Conservation (phyloP, 192 early-diverging fungal species). For the Umbelopsis sp. region DNA sequence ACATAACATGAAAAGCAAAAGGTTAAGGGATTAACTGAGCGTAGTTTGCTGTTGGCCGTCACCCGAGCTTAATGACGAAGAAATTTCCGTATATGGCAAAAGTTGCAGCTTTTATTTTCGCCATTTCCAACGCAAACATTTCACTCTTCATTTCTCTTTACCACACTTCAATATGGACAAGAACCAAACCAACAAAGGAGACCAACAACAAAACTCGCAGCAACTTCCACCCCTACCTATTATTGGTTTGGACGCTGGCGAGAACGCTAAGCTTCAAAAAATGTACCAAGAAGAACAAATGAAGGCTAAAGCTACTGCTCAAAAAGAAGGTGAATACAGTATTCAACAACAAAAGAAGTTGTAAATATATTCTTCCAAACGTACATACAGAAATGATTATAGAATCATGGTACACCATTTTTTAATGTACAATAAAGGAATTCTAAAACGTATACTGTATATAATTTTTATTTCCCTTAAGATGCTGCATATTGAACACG, state of each 20-base stretch:
- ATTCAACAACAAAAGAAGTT: conserved; percentile 14
- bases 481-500: no score
- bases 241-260: conserved; percentile 9
- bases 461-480: not conserved
- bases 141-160: conserved; percentile 15
- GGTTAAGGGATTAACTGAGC: no score
- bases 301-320: not conserved
- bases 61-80: not conserved
- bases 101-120: not conserved
- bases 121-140: conserved; percentile 27
- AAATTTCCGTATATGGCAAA: no score
- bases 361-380: not conserved
- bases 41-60: not conserved
- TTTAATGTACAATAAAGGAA: conserved; percentile 5
- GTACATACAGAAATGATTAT: not conserved
- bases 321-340: conserved; percentile 2
- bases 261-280: conserved; percentile 6
- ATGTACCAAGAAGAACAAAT: conserved; percentile 7
- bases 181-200: conserved; percentile 2
- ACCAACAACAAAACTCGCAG: not conserved
- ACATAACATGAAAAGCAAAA: no score
- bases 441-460: not conserved
- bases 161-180: not conserved
- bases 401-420: not conserved
- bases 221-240: conserved; percentile 8